These are phyloP conservation scores for Coemansia sp. DNA, from an alignment of 192 early-diverging fungal genomes.

Conservation along the genomic window DNA sequence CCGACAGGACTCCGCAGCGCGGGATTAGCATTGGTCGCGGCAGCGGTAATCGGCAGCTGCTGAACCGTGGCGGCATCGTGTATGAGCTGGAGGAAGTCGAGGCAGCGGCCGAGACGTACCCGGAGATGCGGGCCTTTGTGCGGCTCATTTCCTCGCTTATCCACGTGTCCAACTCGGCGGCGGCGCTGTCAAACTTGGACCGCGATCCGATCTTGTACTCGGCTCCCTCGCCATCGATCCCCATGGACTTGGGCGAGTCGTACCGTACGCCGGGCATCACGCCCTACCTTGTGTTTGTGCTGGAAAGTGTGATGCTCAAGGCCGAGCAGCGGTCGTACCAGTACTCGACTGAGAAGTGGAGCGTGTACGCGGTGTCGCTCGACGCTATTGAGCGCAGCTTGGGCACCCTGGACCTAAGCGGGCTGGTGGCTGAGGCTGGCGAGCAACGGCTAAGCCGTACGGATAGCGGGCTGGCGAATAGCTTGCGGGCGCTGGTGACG, in stretches of 20 bases:
- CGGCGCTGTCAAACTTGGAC: constrained; percentile 35
- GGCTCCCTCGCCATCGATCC: constrained; percentile 56
- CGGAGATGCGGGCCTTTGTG: constrained; percentile 85
- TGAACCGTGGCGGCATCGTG: constrained; percentile 59
- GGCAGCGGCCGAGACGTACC: constrained; percentile 72
- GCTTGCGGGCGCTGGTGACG: constrained; percentile 53
- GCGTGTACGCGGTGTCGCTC: constrained; percentile 61
- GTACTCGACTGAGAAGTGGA: constrained; percentile 73
- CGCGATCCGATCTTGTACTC: constrained; percentile 43
- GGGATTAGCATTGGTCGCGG: constrained; percentile 31
- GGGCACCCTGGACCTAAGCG: constrained; percentile 69
- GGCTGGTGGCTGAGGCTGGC: constrained; percentile 33
- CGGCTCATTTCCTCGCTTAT: constrained; percentile 70
- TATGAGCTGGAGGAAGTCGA: constrained; percentile 86
- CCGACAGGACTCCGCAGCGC: constrained; percentile 27
- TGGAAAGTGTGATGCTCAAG: constrained; percentile 85
- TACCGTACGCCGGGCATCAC: constrained; percentile 73
- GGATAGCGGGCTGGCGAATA: constrained; percentile 11
- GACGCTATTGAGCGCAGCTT: constrained; percentile 78
- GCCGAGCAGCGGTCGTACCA: constrained; percentile 67
- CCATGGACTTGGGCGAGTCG: constrained; percentile 62
- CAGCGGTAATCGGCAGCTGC: constrained; percentile 17
- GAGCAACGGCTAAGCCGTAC: constrained; percentile 1
- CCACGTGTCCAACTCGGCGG: constrained; percentile 58
- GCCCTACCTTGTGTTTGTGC: constrained; percentile 80